Percentiles rank a stretch among this genome's conserved stretches.
Conservation (phyloP, 768 basidiomycete genomes). For the Lactarius hengduanensis region DNA sequence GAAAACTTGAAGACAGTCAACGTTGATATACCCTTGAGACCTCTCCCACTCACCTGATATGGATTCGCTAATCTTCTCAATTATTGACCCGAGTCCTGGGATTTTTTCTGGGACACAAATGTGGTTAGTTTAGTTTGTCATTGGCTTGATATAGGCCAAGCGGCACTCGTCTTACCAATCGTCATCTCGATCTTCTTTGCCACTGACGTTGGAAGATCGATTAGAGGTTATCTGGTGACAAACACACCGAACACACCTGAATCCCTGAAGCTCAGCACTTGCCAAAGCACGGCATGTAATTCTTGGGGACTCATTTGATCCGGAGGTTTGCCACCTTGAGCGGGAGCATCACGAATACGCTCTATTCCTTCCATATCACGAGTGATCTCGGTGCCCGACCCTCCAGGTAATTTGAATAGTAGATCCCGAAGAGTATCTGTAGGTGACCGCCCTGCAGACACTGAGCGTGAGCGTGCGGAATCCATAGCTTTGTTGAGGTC, state of each 20-base stretch:
- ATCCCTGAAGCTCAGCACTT: slow-evolving; percentile 83
- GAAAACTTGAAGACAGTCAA: slow-evolving; percentile 49
- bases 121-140: neutral
- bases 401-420: slow-evolving; percentile 62
- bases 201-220: slow-evolving; percentile 37
- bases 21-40: neutral
- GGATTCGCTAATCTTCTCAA: slow-evolving; percentile 77
- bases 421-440: slow-evolving; percentile 56
- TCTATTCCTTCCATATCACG: slow-evolving; percentile 68
- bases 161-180: slow-evolving; percentile 50
- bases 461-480: slow-evolving; percentile 54
- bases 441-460: slow-evolving; percentile 38
- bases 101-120: slow-evolving; percentile 59
- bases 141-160: neutral
- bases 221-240: slow-evolving; percentile 3
- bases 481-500: slow-evolving; percentile 81
- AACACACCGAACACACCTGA: slow-evolving; percentile 45
- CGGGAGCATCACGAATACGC: slow-evolving; percentile 46
- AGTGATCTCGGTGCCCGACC: slow-evolving; percentile 57
- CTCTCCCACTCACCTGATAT: slow-evolving; percentile 48
- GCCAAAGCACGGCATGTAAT: slow-evolving; percentile 78
- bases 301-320: slow-evolving; percentile 89
- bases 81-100: slow-evolving; percentile 68
- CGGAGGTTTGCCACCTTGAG: slow-evolving; percentile 61
- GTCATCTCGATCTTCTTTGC: slow-evolving; percentile 77